Conservation (phyloP, 2,329 filamentous ascomycete species). For the Stachybotrys chartarum region DNA sequence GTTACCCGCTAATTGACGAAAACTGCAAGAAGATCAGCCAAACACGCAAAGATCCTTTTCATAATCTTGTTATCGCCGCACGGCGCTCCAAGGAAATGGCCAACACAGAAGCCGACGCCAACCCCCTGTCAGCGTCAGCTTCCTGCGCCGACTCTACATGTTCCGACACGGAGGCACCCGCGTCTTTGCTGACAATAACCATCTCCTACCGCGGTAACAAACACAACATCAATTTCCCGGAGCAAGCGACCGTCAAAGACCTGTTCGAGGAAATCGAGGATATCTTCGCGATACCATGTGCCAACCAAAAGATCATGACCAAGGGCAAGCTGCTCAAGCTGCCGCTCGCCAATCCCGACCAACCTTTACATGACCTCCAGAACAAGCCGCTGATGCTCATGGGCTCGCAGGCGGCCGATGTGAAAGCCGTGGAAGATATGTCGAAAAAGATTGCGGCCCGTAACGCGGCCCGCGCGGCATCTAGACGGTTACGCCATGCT, state of each 20-base stretch:
- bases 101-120: background rate
- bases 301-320: slow-evolving; percentile 63
- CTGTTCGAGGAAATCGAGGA: slow-evolving; percentile 52
- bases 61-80: too few relatives aligned
- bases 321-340: slow-evolving; percentile 58
- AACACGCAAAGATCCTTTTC: background rate
- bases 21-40: background rate
- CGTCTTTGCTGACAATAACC: slow-evolving; percentile 31
- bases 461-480: slow-evolving; percentile 31
- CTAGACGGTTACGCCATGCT: slow-evolving; percentile 11
- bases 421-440: slow-evolving; percentile 46
- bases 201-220: slow-evolving; percentile 39
- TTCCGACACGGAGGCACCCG: slow-evolving; percentile 12
- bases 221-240: slow-evolving; percentile 35
- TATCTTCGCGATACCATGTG: slow-evolving; percentile 48
- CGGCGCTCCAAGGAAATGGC: background rate
- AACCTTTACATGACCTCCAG: slow-evolving; percentile 40
- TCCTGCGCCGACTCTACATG: slow-evolving; percentile 3
- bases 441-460: slow-evolving; percentile 39
- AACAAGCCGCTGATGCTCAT: slow-evolving; percentile 58
- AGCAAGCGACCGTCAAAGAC: slow-evolving; percentile 44
- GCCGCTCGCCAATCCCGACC: slow-evolving; percentile 52
- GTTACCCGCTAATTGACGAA: background rate
- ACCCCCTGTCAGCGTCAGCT: background rate
- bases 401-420: slow-evolving; percentile 54